phyloP scores from a whole-genome alignment of 768 basidiomycete genomes.

The Coprinellus aureogranulatus region DNA sequence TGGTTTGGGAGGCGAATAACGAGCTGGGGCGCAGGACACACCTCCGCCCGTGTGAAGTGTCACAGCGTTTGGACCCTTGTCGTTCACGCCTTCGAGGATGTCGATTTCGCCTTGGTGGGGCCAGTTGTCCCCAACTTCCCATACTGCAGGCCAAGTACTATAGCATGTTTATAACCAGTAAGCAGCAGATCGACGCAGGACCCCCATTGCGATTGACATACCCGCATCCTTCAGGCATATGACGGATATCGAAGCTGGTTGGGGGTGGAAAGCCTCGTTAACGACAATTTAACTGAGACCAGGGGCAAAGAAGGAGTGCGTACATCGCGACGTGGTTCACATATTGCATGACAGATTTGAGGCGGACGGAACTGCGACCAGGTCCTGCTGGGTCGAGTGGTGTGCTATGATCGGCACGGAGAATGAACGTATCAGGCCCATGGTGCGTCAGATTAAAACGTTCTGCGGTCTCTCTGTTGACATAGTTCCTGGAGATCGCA shows the following conservation, averaged over 20 bases:
- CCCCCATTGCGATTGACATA: slow-evolving; percentile 12
- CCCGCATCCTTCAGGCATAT: slow-evolving; percentile 39
- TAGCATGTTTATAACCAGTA: neutral
- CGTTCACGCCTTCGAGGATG: slow-evolving; percentile 40
- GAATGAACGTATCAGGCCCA: slow-evolving; percentile 46
- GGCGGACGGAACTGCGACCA: slow-evolving; percentile 54
- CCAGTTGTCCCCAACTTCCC: slow-evolving; percentile 54
- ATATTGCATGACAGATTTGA: slow-evolving; percentile 52
- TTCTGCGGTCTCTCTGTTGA: slow-evolving; percentile 36
- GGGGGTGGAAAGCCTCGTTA: neutral
- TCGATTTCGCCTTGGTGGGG: slow-evolving; percentile 42
- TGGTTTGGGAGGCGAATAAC: slow-evolving; percentile 12
- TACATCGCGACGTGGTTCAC: slow-evolving; percentile 54
- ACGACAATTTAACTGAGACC: neutral
- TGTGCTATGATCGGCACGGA: slow-evolving; percentile 51
- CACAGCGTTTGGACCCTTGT: slow-evolving; percentile 31
- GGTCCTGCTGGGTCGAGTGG: slow-evolving; percentile 43
- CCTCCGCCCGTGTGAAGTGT: slow-evolving; percentile 39
- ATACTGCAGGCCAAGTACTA: slow-evolving; percentile 53
- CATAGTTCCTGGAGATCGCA: slow-evolving; percentile 35
- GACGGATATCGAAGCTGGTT: slow-evolving; percentile 34
- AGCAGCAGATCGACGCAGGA: neutral
- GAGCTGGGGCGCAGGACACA: slow-evolving; percentile 29
- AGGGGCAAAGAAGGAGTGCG: neutral
- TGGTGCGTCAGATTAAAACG: slow-evolving; percentile 55